A percentile compares a stretch with the other conserved stretches of the same genome.
Evolutionary conservation across 371 early-diverging fungal genomes (phyloP).

Genomic region (Mucor velutinosus): DNA sequence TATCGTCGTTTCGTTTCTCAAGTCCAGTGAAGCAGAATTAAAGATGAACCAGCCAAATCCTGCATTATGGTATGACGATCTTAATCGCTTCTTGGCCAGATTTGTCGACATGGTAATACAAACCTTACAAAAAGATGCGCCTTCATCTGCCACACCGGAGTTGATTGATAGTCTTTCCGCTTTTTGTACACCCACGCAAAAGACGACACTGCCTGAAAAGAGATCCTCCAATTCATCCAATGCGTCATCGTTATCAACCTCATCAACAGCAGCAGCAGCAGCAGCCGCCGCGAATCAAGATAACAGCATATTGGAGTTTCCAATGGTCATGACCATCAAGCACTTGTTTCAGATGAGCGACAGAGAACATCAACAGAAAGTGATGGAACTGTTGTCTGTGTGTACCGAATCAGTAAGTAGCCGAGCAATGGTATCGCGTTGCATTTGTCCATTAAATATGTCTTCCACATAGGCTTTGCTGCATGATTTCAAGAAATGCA

Average conservation of each 20-base stretch:
- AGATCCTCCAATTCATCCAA: background rate
- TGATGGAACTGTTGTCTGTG: constrained; percentile 19
- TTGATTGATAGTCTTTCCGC: constrained; percentile 29
- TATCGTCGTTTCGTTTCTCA: constrained; percentile 37
- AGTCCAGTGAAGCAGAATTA: constrained; percentile 35
- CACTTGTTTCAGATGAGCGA: constrained; percentile 29
- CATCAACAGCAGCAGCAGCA: too few relatives aligned
- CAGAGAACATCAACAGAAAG: constrained; percentile 22
- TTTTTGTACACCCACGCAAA: constrained; percentile 14
- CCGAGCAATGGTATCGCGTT: background rate
- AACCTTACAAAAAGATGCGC: constrained; percentile 45
- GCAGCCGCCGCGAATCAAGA: background rate
- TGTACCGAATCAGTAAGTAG: constrained; percentile 38
- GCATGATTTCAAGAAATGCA: constrained; percentile 32
- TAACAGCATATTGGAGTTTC: constrained; percentile 17
- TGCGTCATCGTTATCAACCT: background rate
- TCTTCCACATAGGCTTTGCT: constrained; percentile 24
- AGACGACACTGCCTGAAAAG: background rate
- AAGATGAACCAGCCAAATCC: constrained; percentile 21
- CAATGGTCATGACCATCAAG: constrained; percentile 30
- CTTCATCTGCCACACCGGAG: constrained; percentile 41
- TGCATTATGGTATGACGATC: constrained; percentile 31
- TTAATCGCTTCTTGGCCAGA: constrained; percentile 32
- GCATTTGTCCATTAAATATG: too few relatives aligned
- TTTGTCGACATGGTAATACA: constrained; percentile 44